Percentiles rank a stretch among this genome's conserved stretches.
phyloP scores from a whole-genome alignment of 73 alveolate species.

The Blepharisma japonicum region DNA sequence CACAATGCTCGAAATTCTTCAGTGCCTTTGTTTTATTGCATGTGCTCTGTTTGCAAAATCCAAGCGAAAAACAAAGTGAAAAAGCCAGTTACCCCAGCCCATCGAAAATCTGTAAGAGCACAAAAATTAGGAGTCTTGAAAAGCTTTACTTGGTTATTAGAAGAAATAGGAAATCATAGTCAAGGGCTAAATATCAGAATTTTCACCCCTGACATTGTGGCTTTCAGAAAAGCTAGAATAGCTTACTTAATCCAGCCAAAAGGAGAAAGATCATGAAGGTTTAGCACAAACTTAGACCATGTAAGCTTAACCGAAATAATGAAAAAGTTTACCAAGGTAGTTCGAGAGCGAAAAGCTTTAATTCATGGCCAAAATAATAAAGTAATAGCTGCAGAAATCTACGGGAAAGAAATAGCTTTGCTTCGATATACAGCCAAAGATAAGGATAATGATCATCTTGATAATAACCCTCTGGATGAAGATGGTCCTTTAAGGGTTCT shows the following conservation, averaged over 20 bases:
- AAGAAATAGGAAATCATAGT: constrained; percentile 17
- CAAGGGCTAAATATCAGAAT: not conserved
- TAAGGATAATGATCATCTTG: not conserved
- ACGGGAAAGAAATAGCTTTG: constrained; percentile 4
- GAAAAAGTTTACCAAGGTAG: not conserved
- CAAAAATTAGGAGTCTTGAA: not conserved
- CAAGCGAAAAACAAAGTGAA: too few relatives aligned
- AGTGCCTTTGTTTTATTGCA: too few relatives aligned
- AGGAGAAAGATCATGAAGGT: not conserved
- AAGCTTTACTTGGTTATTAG: constrained; percentile 19
- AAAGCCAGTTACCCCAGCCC: too few relatives aligned
- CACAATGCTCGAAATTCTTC: too few relatives aligned
- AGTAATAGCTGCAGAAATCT: not conserved
- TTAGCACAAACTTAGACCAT: not conserved
- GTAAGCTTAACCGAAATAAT: constrained; percentile 20
- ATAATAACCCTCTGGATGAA: constrained; percentile 20
- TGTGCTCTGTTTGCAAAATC: too few relatives aligned
- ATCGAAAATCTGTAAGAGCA: too few relatives aligned
- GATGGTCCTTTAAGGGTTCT: constrained; percentile 22
- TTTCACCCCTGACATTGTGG: constrained; percentile 2
- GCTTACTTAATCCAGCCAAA: not conserved
- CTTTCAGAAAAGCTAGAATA: not conserved
- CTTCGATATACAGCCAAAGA: not conserved
- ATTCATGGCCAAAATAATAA: not conserved
- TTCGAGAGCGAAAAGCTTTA: not conserved